A percentile compares a stretch with the other conserved stretches of the same genome.
Evolutionary conservation across 768 basidiomycete genomes (phyloP).

Genomic region (Boletus reticulatus): DNA sequence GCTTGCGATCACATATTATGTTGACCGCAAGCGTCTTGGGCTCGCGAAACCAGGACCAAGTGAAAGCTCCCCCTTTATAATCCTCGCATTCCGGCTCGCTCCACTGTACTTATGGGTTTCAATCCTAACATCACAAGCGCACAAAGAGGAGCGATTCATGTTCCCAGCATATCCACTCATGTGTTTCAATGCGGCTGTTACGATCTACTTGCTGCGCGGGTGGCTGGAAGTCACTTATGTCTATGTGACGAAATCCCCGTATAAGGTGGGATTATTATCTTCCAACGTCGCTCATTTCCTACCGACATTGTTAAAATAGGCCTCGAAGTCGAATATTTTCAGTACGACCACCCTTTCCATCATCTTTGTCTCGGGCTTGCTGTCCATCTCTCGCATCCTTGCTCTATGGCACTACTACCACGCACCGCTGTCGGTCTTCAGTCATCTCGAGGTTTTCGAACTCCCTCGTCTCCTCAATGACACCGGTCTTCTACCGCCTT

Average conservation of each 20-base stretch:
- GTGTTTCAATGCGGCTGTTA: slow-evolving; percentile 93
- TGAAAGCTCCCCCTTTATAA: slow-evolving; percentile 75
- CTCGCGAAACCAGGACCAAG: slow-evolving; percentile 45
- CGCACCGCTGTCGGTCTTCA: slow-evolving; percentile 72
- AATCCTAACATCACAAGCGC: slow-evolving; percentile 77
- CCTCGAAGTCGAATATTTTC: slow-evolving; percentile 74
- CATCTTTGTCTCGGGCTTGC: slow-evolving; percentile 57
- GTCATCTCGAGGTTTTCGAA: slow-evolving; percentile 72
- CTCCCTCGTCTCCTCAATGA: slow-evolving; percentile 79
- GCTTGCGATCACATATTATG: slow-evolving; percentile 64
- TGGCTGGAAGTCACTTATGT: slow-evolving; percentile 82
- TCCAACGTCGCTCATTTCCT: background rate
- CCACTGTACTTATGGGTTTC: slow-evolving; percentile 91
- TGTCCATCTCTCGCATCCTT: slow-evolving; percentile 78
- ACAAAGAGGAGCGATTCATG: slow-evolving; percentile 99
- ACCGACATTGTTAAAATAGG: slow-evolving; percentile 42
- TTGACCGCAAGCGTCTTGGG: slow-evolving; percentile 79
- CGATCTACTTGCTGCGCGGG: slow-evolving; percentile 79
- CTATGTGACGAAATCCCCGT: slow-evolving; percentile 76
- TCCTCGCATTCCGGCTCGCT: slow-evolving; percentile 74
- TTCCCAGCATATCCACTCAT: slow-evolving; percentile 90
- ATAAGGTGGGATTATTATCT: slow-evolving; percentile 53
- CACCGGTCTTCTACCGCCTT: slow-evolving; percentile 58
- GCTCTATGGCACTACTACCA: slow-evolving; percentile 91
- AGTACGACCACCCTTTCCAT: slow-evolving; percentile 70